Conservation (phyloP, 257 asterid species). For the Coffea eugenioides region DNA sequence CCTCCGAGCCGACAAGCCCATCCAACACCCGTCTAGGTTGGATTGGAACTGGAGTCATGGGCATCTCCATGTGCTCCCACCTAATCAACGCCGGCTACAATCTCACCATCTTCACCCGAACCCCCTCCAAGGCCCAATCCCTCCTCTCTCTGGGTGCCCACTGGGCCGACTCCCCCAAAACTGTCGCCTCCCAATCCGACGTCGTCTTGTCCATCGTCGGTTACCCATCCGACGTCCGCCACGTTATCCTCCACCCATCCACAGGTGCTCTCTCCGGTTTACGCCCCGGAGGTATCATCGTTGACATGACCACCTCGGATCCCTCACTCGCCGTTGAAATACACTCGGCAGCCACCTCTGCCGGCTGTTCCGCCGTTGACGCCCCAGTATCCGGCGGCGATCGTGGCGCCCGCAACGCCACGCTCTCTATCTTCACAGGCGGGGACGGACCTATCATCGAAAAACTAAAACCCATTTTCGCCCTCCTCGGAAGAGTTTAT, state of each 20-base stretch:
- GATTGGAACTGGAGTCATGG: constrained; percentile 97
- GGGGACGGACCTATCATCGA: constrained; percentile 56
- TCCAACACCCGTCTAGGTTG: constrained; percentile 72
- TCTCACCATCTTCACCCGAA: constrained; percentile 77
- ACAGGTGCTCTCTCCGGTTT: constrained; percentile 74
- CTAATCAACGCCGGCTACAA: constrained; percentile 84
- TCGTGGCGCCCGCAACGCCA: constrained; percentile 74
- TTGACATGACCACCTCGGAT: constrained; percentile 94
- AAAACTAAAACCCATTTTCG: constrained; percentile 55
- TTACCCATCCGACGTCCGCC: constrained; percentile 93
- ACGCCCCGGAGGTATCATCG: constrained; percentile 57
- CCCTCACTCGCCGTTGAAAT: constrained; percentile 85
- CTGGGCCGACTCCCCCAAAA: constrained; percentile 77
- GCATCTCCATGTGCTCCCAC: constrained; percentile 83
- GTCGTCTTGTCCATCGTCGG: constrained; percentile 89
- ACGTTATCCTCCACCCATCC: constrained; percentile 65
- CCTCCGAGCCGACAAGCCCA: constrained; percentile 45
- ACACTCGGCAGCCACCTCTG: constrained; percentile 54
- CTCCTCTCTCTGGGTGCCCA: constrained; percentile 76
- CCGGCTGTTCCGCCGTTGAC: constrained; percentile 64
- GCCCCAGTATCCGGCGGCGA: constrained; percentile 97
- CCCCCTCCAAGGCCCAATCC: constrained; percentile 73
- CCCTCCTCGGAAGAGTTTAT: constrained; percentile 59
- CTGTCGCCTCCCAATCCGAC: constrained; percentile 78
- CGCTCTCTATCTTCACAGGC: constrained; percentile 84